These are phyloP conservation scores for Euphorbia corollata DNA, from an alignment of 441 rosid genomes.

Conservation along the genomic window DNA sequence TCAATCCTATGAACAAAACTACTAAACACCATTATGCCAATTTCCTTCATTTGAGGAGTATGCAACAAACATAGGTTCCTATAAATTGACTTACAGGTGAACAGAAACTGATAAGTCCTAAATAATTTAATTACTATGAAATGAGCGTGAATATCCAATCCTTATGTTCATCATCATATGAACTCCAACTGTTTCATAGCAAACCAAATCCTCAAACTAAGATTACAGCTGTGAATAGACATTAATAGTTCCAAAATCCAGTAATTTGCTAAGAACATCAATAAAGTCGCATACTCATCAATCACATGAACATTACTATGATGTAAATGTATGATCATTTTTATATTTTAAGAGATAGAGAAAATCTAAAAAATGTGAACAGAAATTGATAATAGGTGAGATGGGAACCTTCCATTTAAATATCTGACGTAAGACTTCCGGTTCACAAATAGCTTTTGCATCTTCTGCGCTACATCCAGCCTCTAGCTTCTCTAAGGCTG, in stretches of 20 bases:
- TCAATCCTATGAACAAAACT: background rate
- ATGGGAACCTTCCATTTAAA: constrained; percentile 72
- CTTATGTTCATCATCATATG: background rate
- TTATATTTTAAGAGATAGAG: background rate
- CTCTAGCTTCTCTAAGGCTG: constrained; percentile 68
- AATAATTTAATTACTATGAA: constrained; percentile 3
- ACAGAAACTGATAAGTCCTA: background rate
- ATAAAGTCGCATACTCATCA: background rate
- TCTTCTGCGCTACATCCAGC: constrained; percentile 64
- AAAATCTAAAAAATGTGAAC: background rate
- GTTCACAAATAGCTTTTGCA: constrained; percentile 84
- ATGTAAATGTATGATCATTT: background rate
- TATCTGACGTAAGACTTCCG: constrained; percentile 58
- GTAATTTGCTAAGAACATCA: background rate
- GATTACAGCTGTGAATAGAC: background rate
- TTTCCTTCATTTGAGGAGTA: background rate
- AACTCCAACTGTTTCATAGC: background rate
- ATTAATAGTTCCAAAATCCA: too few species aligned
- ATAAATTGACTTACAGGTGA: background rate
- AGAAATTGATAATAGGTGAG: constrained; percentile 1
- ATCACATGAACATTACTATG: background rate
- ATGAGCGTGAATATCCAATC: constrained; percentile 4
- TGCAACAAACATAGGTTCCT: background rate
- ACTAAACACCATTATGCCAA: background rate
- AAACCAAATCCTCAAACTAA: background rate